These are phyloP conservation scores for Kwoniella sp. DNA, from an alignment of 768 basidiomycete species.

Conservation along the genomic window DNA sequence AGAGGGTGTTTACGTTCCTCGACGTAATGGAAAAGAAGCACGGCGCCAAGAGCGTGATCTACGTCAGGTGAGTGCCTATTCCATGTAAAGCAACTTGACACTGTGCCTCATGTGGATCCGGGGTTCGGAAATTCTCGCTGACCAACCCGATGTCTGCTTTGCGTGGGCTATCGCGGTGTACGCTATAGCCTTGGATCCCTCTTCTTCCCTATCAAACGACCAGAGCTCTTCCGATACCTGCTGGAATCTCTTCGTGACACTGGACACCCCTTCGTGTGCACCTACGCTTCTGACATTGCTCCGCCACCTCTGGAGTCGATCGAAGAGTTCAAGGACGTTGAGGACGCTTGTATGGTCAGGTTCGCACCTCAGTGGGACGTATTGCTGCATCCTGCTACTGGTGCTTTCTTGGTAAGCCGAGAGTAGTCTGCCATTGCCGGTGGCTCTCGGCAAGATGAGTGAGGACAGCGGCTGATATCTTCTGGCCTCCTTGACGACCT, in stretches of 20 bases:
- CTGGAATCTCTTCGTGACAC: conserved; percentile 30
- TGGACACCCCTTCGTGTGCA: conserved; percentile 33
- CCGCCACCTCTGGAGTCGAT: conserved; percentile 19
- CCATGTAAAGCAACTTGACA: background rate
- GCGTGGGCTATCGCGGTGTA: too few species aligned
- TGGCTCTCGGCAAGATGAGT: background rate
- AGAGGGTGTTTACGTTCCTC: conserved; percentile 24
- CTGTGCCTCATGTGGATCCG: background rate
- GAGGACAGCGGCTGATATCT: background rate
- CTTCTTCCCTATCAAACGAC: conserved; percentile 31
- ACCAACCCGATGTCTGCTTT: background rate
- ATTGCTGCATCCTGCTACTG: conserved; percentile 28
- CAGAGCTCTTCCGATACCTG: conserved; percentile 30
- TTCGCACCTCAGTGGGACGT: conserved; percentile 40
- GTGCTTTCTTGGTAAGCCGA: conserved; percentile 30
- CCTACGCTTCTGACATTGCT: conserved; percentile 28
- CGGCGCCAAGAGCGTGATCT: conserved; percentile 30
- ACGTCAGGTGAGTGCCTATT: conserved; percentile 28
- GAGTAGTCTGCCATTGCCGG: background rate
- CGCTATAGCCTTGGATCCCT: conserved; percentile 33
- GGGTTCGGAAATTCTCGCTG: background rate
- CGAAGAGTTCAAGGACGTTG: conserved; percentile 21
- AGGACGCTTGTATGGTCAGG: conserved; percentile 24
- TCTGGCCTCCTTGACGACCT: background rate
- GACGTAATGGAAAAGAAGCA: conserved; percentile 32